Base-by-base conservation (phyloP, 257 asterid genomes). In the Solanum infundibuliforme region DNA sequence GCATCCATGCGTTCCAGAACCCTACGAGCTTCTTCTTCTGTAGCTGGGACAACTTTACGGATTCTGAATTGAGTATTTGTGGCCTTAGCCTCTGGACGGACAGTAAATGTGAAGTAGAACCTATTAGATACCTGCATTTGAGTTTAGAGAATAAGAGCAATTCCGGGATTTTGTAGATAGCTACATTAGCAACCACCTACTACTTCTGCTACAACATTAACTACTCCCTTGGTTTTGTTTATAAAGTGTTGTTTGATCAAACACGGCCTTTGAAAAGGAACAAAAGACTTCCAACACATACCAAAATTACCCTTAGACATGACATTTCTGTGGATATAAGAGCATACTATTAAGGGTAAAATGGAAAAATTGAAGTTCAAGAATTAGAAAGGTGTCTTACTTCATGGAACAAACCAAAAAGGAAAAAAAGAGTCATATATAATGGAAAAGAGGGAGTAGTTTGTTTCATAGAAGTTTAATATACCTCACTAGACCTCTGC, bases 1-100 rank as follows among this genome's bases (percentile, higher is more conserved):
- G 98, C 98, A 86, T 94, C 98, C 93, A 96, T 93, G 87, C 96
- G 98, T 76, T 93, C 97, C 48, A 92, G 84, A 85, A 97, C 93
- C 89, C 94, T 90, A 29, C 92, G 93, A 1, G 99, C 98, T 89
- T 97, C 99, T 91, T 97, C 99, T 92, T 95, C 98, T 2, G 98
- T 97, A 73, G 98, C 97, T 13, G 99, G 99, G 89, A 97, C 98
- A 89, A 97, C 99, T 93, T 97, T 95, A 91, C 98, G 91, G 87
- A 97, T 93, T 91, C 93, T 90, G 62, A 87, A 92, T 21, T 93
- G 93, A 60, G 92, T 91, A 31, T 93, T 95, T 90, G 55, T 69
- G 38, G 95, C 93, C 95, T 95, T 95, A 6, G 98, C 99, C 92
- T 95, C 98, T 4, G 94, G 93, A 18, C 95, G 95, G 86, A 95